A percentile compares a stretch with the other conserved stretches of the same genome.
Conservation (phyloP, 805 yeast genomes). For the Wickerhamiella sergipiensis region DNA sequence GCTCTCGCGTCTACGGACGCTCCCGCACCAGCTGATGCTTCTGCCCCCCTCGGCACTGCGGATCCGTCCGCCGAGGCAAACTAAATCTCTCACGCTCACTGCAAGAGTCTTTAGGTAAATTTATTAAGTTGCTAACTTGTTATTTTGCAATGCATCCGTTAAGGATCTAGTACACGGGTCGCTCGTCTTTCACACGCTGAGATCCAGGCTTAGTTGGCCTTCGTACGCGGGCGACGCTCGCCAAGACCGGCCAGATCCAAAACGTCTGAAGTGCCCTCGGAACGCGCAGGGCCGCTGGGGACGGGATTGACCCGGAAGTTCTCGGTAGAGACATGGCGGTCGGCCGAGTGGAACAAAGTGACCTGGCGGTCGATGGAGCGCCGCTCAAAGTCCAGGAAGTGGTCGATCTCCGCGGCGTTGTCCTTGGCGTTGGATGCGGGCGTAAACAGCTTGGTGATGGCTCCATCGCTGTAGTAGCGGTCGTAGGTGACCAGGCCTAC, state of each 20-base stretch:
- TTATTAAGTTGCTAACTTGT: too few relatives aligned
- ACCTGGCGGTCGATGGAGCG: constrained; percentile 13
- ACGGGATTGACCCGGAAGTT: constrained; percentile 20
- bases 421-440: constrained; percentile 11
- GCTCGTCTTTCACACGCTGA: too few relatives aligned
- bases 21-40: too few relatives aligned
- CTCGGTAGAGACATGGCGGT: constrained; percentile 10
- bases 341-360: constrained; percentile 12
- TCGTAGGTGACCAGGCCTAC: constrained; percentile 16
- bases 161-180: too few relatives aligned
- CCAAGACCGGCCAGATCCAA: constrained; percentile 15
- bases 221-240: constrained; percentile 21
- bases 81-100: too few relatives aligned
- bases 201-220: neutral
- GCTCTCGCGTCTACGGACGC: too few relatives aligned
- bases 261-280: constrained; percentile 15
- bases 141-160: too few relatives aligned
- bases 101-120: too few relatives aligned
- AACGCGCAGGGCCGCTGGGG: constrained; percentile 19
- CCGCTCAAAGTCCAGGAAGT: constrained; percentile 11
- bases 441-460: constrained; percentile 14
- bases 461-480: constrained; percentile 16
- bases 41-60: too few relatives aligned
- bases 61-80: too few relatives aligned
- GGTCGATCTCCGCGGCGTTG: constrained; percentile 12